A percentile compares a stretch with the other conserved stretches of the same genome.
Conservation (phyloP, 2,329 filamentous ascomycete species). For the Grosmannia penicillata region DNA sequence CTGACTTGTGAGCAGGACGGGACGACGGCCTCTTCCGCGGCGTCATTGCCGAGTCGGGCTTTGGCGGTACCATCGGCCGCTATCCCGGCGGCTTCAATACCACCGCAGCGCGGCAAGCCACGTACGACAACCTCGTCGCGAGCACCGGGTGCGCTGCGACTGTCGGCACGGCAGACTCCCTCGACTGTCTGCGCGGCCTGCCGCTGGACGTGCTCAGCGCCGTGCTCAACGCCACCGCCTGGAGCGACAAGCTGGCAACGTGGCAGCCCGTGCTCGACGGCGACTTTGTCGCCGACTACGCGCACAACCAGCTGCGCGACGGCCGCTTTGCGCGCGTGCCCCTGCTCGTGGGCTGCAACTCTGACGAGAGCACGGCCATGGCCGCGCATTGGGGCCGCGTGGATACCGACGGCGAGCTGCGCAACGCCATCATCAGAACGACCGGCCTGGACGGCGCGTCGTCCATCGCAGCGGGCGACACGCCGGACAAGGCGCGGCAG, state of each 20-base stretch:
- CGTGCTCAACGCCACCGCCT: background rate
- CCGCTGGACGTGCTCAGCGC: constrained; percentile 16
- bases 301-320: constrained; percentile 33
- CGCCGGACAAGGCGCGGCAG: constrained; percentile 9
- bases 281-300: constrained; percentile 27
- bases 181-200: constrained; percentile 18
- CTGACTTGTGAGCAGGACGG: constrained; percentile 1
- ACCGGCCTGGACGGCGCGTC: constrained; percentile 8
- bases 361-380: constrained; percentile 48
- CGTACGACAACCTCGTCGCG: constrained; percentile 9
- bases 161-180: background rate
- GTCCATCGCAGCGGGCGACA: constrained; percentile 1
- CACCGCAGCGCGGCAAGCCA: constrained; percentile 11
- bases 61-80: constrained; percentile 4
- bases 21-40: constrained; percentile 38
- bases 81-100: constrained; percentile 21
- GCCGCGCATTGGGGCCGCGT: constrained; percentile 32
- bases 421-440: constrained; percentile 9
- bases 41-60: constrained; percentile 24
- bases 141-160: constrained; percentile 2
- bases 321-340: constrained; percentile 49
- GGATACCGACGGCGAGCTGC: constrained; percentile 38
- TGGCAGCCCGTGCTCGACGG: constrained; percentile 20
- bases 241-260: constrained; percentile 10
- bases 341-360: constrained; percentile 46